Conservation (phyloP, 768 basidiomycete genomes). For the Boletus rufocinnamomeus region DNA sequence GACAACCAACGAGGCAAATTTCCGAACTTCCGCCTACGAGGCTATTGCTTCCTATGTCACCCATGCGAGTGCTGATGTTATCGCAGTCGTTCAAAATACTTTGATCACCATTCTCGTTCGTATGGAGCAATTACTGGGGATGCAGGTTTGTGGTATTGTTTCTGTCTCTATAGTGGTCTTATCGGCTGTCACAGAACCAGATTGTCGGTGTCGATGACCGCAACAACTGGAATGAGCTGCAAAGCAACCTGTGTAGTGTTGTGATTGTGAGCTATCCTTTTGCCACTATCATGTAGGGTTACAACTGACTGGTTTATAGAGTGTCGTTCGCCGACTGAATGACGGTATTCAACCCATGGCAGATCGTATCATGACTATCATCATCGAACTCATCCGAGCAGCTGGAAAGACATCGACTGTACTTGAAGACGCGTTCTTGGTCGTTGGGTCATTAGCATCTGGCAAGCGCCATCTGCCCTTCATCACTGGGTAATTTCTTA, state of each 20-base stretch:
- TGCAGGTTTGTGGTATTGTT: constrained; percentile 63
- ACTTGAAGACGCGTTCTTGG: constrained; percentile 94
- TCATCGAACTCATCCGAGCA: constrained; percentile 80
- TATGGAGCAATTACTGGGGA: constrained; percentile 82
- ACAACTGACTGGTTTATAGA: constrained; percentile 45
- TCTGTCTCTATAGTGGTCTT: not conserved
- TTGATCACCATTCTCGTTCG: constrained; percentile 80
- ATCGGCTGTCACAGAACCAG: constrained; percentile 62
- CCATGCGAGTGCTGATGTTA: constrained; percentile 76
- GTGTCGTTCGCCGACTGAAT: constrained; percentile 82
- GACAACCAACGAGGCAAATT: constrained; percentile 85
- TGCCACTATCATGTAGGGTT: not conserved
- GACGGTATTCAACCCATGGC: constrained; percentile 83
- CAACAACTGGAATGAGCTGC: constrained; percentile 98
- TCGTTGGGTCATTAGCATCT: constrained; percentile 83
- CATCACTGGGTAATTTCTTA: not conserved
- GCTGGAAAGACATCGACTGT: constrained; percentile 94
- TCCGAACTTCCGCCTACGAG: constrained; percentile 94
- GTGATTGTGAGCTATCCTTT: constrained; percentile 61
- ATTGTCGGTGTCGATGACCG: constrained; percentile 94
- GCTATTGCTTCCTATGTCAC: constrained; percentile 87
- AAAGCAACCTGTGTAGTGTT: constrained; percentile 92
- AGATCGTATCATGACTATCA: constrained; percentile 92
- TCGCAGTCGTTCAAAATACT: constrained; percentile 81
- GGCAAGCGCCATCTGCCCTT: constrained; percentile 41